These are phyloP conservation scores for Cercophora samala DNA, from an alignment of 495 filamentous ascomycete genomes.

Conservation along the genomic window DNA sequence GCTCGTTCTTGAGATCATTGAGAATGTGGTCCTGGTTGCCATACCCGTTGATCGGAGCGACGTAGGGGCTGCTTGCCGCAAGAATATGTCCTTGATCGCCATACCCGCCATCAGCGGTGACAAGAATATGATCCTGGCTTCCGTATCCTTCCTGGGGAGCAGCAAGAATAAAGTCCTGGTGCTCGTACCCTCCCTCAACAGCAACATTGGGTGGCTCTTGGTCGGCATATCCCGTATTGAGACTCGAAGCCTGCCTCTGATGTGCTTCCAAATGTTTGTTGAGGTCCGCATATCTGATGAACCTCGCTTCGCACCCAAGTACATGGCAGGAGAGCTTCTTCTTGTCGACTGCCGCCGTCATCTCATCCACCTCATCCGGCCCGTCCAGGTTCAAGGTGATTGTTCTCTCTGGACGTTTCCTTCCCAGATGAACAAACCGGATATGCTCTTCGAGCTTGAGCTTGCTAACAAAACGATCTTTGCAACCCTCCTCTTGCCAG, in stretches of 20 bases:
- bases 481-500: conserved; percentile 60
- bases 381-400: conserved; percentile 32
- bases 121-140: not conserved
- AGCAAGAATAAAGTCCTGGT: not conserved
- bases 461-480: conserved; percentile 64
- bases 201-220: not conserved
- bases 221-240: not conserved
- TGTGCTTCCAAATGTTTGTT: conserved; percentile 56
- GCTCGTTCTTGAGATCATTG: not conserved
- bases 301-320: conserved; percentile 43
- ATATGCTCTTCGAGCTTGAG: conserved; percentile 77
- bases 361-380: conserved; percentile 24
- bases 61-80: not conserved
- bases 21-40: not conserved
- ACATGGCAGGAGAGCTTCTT: conserved; percentile 18
- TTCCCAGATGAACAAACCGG: conserved; percentile 67
- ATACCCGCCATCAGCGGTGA: not conserved
- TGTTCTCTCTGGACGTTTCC: conserved; percentile 42
- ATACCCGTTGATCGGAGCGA: not conserved
- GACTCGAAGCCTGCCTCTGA: not conserved
- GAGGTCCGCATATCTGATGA: conserved; percentile 65
- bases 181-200: not conserved
- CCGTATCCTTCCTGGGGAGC: not conserved
- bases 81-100: not conserved
- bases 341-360: conserved; percentile 30